Evolutionary conservation across 176 grass and related monocot species (phyloP).

Genomic region (Rhynchospora breviuscula): DNA sequence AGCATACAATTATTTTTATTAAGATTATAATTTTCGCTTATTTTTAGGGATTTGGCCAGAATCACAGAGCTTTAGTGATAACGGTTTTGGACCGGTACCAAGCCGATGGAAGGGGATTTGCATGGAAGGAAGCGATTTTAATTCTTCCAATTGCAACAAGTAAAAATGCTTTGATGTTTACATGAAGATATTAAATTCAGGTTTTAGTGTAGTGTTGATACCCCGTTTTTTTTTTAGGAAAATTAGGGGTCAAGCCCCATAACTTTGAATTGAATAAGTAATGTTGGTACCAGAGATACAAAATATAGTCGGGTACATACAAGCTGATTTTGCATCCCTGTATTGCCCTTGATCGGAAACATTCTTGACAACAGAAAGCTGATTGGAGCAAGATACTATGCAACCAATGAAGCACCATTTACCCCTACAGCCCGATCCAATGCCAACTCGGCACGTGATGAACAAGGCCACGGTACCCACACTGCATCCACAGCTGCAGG

Average conservation of each 20-base stretch:
- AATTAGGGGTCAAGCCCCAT: too few species aligned
- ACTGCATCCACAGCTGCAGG: conserved; percentile 76
- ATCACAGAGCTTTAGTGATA: conserved; percentile 65
- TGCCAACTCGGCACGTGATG: conserved; percentile 42
- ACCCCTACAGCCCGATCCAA: background rate
- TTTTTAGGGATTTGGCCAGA: conserved; percentile 87
- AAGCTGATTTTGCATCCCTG: background rate
- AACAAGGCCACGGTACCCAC: conserved; percentile 69
- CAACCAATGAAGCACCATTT: background rate
- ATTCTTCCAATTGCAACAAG: conserved; percentile 69
- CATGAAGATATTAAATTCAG: background rate
- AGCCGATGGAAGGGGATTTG: conserved; percentile 64
- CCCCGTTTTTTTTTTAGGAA: too few species aligned
- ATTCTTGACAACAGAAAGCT: conserved; percentile 49
- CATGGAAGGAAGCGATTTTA: conserved; percentile 61
- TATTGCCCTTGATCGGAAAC: background rate
- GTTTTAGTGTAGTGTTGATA: background rate
- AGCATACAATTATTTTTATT: background rate
- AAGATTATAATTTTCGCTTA: background rate
- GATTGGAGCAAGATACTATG: conserved; percentile 85
- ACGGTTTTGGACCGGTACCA: conserved; percentile 40
- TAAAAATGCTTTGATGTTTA: conserved; percentile 6
- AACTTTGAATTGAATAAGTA: too few species aligned
- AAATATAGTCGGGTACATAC: background rate
- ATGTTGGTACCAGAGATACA: background rate